Percentiles rank a stretch among this genome's conserved stretches.
phyloP scores from a whole-genome alignment of 345 rosid genomes.

The Boechera retrofracta region DNA sequence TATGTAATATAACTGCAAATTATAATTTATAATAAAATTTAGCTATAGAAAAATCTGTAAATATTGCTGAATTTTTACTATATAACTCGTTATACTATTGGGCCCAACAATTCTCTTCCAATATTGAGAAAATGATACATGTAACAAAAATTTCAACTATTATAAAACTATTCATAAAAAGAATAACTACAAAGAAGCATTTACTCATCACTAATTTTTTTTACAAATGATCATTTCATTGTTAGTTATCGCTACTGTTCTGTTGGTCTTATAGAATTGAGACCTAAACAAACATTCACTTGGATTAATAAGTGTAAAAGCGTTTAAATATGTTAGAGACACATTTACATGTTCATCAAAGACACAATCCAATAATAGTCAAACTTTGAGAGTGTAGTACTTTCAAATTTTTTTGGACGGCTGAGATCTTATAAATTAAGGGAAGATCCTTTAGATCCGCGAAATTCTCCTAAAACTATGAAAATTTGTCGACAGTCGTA shows the following conservation, averaged over 20 bases:
- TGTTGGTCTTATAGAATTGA: neutral
- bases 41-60: neutral
- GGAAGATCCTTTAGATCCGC: conserved; percentile 37
- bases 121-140: neutral
- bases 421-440: conserved; percentile 13
- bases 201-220: neutral
- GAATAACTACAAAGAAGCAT: no score
- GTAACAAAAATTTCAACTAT: neutral
- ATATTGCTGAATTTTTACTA: neutral
- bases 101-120: neutral
- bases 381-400: conserved; percentile 31
- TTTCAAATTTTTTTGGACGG: conserved; percentile 35
- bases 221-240: neutral
- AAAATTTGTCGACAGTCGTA: conserved; percentile 33
- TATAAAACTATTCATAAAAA: neutral
- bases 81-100: neutral
- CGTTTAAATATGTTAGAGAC: conserved; percentile 11
- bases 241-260: neutral
- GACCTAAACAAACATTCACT: conserved; percentile 3
- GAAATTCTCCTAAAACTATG: conserved; percentile 40
- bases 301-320: neutral
- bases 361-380: conserved; percentile 30
- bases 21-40: no score
- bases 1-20: no score
- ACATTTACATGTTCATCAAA: conserved; percentile 2